Conservation (phyloP, 106 monocot species). For the Allium cepa region DNA sequence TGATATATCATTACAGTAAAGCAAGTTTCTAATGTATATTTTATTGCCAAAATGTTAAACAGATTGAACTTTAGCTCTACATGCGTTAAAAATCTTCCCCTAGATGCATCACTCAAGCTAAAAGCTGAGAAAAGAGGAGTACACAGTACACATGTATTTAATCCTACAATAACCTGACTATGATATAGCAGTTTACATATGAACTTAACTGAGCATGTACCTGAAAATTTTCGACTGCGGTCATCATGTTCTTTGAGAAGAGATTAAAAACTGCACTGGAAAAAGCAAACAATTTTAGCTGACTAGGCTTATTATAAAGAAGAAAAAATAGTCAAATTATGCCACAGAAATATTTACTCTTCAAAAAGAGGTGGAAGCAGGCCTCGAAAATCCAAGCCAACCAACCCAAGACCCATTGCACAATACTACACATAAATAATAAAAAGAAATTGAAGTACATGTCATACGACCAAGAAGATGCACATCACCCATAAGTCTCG, state of each 20-base stretch:
- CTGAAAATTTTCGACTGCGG: slow-evolving; percentile 96
- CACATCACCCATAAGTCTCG: not conserved
- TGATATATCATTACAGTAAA: no score
- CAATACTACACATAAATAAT: slow-evolving; percentile 58
- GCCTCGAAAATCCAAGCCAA: slow-evolving; percentile 94
- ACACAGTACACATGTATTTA: no score
- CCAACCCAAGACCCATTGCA: slow-evolving; percentile 98
- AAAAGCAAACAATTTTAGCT: slow-evolving; percentile 20
- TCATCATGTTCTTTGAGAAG: slow-evolving; percentile 89
- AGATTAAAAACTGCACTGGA: slow-evolving; percentile 95
- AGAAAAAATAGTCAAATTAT: not conserved
- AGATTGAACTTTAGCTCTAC: no score
- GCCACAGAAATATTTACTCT: slow-evolving; percentile 38
- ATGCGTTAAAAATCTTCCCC: no score
- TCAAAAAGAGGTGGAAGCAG: slow-evolving; percentile 96
- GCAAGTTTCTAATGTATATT: no score
- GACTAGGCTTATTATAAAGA: not conserved
- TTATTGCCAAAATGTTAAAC: no score
- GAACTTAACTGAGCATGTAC: slow-evolving; percentile 18
- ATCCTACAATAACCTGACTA: no score
- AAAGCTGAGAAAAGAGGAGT: no score
- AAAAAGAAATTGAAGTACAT: not conserved
- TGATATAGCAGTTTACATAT: not conserved
- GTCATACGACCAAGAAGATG: not conserved
- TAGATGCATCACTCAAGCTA: no score